Conservation (phyloP, 805 yeast genomes). For the Ascoidea tarda region DNA sequence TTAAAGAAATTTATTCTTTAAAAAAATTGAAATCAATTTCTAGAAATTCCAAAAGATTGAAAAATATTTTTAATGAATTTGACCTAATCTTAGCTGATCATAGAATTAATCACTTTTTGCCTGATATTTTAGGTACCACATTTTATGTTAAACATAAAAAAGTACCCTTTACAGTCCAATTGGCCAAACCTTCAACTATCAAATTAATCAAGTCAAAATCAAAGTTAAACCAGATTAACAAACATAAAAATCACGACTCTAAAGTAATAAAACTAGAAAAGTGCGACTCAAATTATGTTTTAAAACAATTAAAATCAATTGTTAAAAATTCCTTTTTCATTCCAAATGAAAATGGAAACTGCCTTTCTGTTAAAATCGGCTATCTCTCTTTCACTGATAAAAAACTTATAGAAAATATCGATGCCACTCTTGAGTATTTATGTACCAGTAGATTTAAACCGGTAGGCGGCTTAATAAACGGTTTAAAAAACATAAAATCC, state of each 20-base stretch:
- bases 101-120: conserved; percentile 47
- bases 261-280: conserved; percentile 38
- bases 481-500: too few species aligned
- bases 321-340: conserved; percentile 48
- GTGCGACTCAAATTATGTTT: conserved; percentile 52
- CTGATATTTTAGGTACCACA: conserved; percentile 39
- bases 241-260: neutral
- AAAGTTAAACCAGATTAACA: neutral
- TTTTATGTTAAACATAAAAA: conserved; percentile 54
- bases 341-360: conserved; percentile 42
- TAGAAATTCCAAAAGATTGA: conserved; percentile 26
- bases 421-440: conserved; percentile 35
- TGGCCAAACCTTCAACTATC: conserved; percentile 22
- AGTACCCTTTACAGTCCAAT: conserved; percentile 53
- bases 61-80: conserved; percentile 36
- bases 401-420: conserved; percentile 36
- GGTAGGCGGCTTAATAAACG: conserved; percentile 31
- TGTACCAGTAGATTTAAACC: conserved; percentile 30
- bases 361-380: conserved; percentile 49
- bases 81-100: conserved; percentile 62
- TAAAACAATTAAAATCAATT: conserved; percentile 50
- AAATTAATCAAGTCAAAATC: conserved; percentile 16
- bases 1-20: conserved; percentile 46
- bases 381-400: conserved; percentile 28
- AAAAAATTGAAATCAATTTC: conserved; percentile 29